Conservation (phyloP, 2,329 filamentous ascomycete genomes). For the Pseudogymnoascus pannorum region DNA sequence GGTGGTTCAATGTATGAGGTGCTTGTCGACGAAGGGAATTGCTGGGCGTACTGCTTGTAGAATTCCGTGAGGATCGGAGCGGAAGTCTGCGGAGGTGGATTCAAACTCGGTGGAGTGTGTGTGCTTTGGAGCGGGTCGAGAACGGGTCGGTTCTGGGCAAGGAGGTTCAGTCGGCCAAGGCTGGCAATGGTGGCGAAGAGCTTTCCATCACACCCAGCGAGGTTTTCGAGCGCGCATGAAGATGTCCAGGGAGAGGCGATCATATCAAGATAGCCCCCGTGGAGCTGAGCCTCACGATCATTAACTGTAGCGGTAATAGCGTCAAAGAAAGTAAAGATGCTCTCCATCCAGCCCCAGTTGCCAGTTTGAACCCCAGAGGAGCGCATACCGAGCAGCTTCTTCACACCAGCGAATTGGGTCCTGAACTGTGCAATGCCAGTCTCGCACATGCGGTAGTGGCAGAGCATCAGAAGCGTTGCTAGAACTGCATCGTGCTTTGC, state of each 20-base stretch:
- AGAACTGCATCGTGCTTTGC: conserved; percentile 81
- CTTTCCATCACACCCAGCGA: conserved; percentile 78
- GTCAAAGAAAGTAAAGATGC: conserved; percentile 91
- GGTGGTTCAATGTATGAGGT: conserved; percentile 14
- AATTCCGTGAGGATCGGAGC: conserved; percentile 34
- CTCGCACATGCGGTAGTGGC: conserved; percentile 89
- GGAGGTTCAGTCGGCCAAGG: conserved; percentile 74
- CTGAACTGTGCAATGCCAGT: conserved; percentile 89
- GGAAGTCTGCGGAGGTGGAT: conserved; percentile 35
- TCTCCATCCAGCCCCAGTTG: conserved; percentile 83
- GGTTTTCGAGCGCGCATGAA: conserved; percentile 59
- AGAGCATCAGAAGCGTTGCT: conserved; percentile 79
- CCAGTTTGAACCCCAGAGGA: conserved; percentile 46
- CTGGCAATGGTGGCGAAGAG: conserved; percentile 82
- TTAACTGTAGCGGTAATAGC: conserved; percentile 89
- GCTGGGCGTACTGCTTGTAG: conserved; percentile 46
- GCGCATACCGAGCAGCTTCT: conserved; percentile 77
- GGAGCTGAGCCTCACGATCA: conserved; percentile 77
- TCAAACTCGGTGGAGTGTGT: conserved; percentile 25
- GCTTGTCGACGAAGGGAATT: conserved; percentile 33
- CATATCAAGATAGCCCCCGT: conserved; percentile 54
- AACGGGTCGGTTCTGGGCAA: conserved; percentile 63
- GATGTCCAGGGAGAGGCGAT: conserved; percentile 55
- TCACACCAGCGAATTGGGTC: conserved; percentile 86
- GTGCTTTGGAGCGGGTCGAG: conserved; percentile 41